Base-by-base conservation (phyloP, 106 monocot species). In the Chionographis japonica region DNA sequence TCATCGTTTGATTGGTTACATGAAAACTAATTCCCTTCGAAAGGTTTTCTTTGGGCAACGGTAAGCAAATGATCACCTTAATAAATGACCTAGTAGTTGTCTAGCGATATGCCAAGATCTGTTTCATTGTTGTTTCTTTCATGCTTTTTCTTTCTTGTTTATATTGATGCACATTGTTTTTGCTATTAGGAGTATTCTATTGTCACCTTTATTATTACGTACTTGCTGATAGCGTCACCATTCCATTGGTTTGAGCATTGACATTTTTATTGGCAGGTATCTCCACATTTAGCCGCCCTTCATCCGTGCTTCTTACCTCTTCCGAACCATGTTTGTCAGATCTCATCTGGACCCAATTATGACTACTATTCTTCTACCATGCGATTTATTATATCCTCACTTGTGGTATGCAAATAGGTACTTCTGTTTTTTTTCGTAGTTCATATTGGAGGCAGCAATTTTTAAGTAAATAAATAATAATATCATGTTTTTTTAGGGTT, bases 321-420 rank as follows among this genome's bases (percentile, higher is more conserved):
- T 80, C 97, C 97, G 13, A 63, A 74, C 13, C 86, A 98, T 72
- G 97, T 90, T 67, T 98, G 92, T 56, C 89, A 87, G 77, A 90
- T 98, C 61, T 78, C 89, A 58, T 70, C 87, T 51, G 97, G 92
- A 27, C 80, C 89, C 35, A 98, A 98, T 79, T 98, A 98, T 79
- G 92, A 98, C 38, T 98, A 82, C 71, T 82, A 76, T 66, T 89
- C 90, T 20, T 83, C 97, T 43, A 81, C 70, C 36, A 90, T 92
- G 92, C 80, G 97, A 16, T 98, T 92, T 68, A 68, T 71, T 38
- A 74, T 98, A 85, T 92, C 97, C 4, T 92, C 97, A 53, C 97
- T 87, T 62, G 92, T 98, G 92, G 97, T 98, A 92, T 72, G 79
- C 13, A 18, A 50, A 6, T 68, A 37, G 41, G 13, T 12, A 4